Base-by-base conservation (phyloP, 805 yeast species). In the Lachancea thermotolerans region DNA sequence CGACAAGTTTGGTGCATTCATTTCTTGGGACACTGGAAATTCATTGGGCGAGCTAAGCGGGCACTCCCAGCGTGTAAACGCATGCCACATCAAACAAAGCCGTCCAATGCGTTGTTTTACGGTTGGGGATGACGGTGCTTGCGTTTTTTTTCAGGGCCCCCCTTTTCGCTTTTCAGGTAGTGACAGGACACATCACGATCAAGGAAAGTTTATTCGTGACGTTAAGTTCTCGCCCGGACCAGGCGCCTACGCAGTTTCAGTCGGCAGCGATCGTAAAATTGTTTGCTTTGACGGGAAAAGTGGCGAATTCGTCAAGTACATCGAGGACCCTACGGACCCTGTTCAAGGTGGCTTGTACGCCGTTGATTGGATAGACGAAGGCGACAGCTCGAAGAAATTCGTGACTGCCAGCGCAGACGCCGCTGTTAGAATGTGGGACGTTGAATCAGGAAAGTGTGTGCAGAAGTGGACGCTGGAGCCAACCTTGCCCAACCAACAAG, bases 21-120 rank as follows among this genome's bases (percentile, higher is more conserved):
- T 91, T 63, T 79, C 95, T 7, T 85, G 84, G 77, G 99, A 93
- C 60, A 77, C 95, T 1, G 99, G 99, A 49, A 93, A 93, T 66
- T 79, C 96, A n/a, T 81, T 93, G 37, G 99, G 99, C 45, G 98
- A 93, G 60, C 82, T 91, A 56, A 81, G 89, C 40, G 99, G 99
- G 18, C 99, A 93, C 62, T 75, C 91, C 14, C 81, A 87, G 21
- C 78, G 77, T 39, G 79, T 91, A 59, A 88, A 85, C 58, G 87
- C 93, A 0, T 95, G 89, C 16, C 79, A 84, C 46, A 82, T 91
- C 52, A 82, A 84, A 58, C 88, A 90, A 16, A 78, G 75, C 51
- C 78, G 99, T 65, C 99, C 99, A 9, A 87, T 85, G 69, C 73
- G 96, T 46, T 96, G 96, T 0, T 95, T 85, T 5, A 89, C 98